Conservation (phyloP, 129 eudicot genomes). For the Lactuca saligna region DNA sequence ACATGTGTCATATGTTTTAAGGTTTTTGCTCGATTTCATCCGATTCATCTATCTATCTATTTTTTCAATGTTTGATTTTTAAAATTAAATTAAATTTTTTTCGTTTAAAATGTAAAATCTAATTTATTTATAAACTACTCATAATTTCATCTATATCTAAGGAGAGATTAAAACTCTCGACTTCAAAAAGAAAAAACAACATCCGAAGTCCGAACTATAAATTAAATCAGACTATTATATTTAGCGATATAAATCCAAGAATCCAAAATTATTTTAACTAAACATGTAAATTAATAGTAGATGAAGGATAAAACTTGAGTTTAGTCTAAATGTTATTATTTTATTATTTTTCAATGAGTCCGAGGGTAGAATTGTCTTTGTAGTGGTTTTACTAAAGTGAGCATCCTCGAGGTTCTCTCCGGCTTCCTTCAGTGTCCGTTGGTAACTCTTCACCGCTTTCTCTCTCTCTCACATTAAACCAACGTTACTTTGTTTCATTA, state of each 20-base stretch:
- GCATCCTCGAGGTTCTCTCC: constrained; percentile 16
- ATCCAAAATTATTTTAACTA: neutral
- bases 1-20: no score
- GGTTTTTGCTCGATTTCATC: neutral
- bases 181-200: no score
- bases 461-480: constrained; percentile 20
- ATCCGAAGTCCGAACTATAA: neutral
- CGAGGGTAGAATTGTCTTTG: constrained; percentile 33
- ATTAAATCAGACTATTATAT: neutral
- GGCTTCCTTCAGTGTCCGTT: constrained; percentile 30
- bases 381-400: constrained; percentile 26
- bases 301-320: neutral
- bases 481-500: constrained; percentile 13
- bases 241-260: neutral
- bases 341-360: neutral
- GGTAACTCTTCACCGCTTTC: constrained; percentile 15
- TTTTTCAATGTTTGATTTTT: no score
- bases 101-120: no score
- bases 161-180: no score
- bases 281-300: neutral
- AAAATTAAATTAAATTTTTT: no score
- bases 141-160: no score
- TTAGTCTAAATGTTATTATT: no score
- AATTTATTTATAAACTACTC: no score
- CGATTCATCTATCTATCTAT: neutral